These are phyloP conservation scores for Viridothelium virens DNA, from an alignment of 495 filamentous ascomycete genomes.

Conservation along the genomic window DNA sequence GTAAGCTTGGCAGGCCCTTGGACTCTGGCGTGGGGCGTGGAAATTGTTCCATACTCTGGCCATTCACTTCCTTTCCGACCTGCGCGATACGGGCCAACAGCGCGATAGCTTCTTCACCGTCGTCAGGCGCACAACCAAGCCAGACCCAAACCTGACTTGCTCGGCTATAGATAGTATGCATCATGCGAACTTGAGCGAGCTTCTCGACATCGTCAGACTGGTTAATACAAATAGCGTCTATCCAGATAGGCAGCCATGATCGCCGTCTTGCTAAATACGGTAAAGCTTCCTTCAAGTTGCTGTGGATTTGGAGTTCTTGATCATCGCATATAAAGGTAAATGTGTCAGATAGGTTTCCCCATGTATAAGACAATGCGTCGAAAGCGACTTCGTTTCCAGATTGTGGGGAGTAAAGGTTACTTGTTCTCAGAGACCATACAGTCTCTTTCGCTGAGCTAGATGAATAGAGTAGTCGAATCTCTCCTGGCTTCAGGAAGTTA, in stretches of 20 bases:
- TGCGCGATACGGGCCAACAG: background rate
- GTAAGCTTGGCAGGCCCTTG: constrained; percentile 10
- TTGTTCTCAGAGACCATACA: background rate
- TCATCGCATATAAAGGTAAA: background rate
- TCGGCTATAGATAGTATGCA: constrained; percentile 34
- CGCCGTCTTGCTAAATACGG: background rate
- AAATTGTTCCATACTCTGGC: constrained; percentile 9
- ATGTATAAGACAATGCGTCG: background rate
- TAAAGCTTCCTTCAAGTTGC: background rate
- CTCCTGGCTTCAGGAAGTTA: background rate
- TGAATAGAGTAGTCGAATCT: background rate
- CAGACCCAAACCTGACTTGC: constrained; percentile 33
- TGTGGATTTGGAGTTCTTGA: background rate
- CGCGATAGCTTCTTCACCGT: constrained; percentile 10
- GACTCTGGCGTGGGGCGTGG: background rate
- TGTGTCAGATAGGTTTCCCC: background rate
- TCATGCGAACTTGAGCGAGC: constrained; percentile 31
- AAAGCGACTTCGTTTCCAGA: background rate
- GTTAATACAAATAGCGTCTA: constrained; percentile 40
- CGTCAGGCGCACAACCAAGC: constrained; percentile 26
- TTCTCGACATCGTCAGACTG: constrained; percentile 33
- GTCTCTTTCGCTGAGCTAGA: background rate
- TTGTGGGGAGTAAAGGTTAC: background rate
- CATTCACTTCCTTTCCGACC: background rate
- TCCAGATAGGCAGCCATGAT: constrained; percentile 22